phyloP scores from a whole-genome alignment of 768 basidiomycete genomes.

The Naematelia aurantialba region DNA sequence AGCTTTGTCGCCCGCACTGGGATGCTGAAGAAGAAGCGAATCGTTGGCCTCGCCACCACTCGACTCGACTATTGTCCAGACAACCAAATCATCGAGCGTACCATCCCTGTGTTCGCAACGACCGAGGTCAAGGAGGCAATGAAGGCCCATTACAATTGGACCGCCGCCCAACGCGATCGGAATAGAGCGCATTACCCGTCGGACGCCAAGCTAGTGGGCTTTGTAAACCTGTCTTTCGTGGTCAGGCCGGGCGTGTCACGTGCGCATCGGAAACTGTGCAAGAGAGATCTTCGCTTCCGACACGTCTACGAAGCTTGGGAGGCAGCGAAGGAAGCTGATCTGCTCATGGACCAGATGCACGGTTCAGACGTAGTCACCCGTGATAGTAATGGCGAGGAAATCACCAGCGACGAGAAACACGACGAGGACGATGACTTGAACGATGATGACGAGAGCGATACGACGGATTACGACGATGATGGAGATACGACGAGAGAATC shows the following conservation, averaged over 20 bases:
- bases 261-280: conserved; percentile 40
- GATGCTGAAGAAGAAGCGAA: conserved; percentile 41
- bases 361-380: neutral
- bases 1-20: conserved; percentile 28
- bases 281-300: conserved; percentile 39
- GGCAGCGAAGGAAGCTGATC: conserved; percentile 18
- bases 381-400: conserved; percentile 3
- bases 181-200: neutral
- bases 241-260: conserved; percentile 38
- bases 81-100: conserved; percentile 16
- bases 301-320: conserved; percentile 50
- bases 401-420: conserved; percentile 11
- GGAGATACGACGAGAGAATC: conserved; percentile 5
- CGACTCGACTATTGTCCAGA: conserved; percentile 35
- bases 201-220: conserved; percentile 10
- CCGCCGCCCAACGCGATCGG: neutral
- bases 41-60: conserved; percentile 37
- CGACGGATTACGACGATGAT: conserved; percentile 4
- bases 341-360: conserved; percentile 19
- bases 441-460: conserved; percentile 13
- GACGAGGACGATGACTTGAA: conserved; percentile 15
- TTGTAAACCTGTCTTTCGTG: conserved; percentile 25
- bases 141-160: conserved; percentile 5
- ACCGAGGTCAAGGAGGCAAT: conserved; percentile 35
- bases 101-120: conserved; percentile 37